Evolutionary conservation across 495 filamentous ascomycete genomes (phyloP), one percentile per base, ranked within the genome.

Genomic region (Talaromyces nanjingensis): DNA sequence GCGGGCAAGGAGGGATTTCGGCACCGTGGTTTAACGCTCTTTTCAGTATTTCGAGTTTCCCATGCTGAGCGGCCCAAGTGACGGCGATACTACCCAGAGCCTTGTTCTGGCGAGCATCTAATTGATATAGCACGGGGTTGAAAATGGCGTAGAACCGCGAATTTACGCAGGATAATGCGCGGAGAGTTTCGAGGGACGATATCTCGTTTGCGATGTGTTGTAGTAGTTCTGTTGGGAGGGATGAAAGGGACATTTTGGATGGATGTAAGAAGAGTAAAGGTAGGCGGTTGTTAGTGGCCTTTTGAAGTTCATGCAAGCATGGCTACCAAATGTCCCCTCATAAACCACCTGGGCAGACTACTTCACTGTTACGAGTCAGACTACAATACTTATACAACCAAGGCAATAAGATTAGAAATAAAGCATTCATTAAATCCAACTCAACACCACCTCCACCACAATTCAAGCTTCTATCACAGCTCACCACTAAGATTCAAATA

Each of bases 361-460:
- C 14, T n/a, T 49, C 18, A 9, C 4, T 18, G n/a, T 18, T 49
- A 49, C 14, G 33, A 45, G 18, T 20, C 45, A 49, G 45, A 20
- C 6, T 49, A 49, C 45, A 49, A 20, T 20, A 20, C 11, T 42
- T 16, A 16, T 14, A 16, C 45, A 20, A 49, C n/a, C 6, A 18
- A 56, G 20, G 9, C 5, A 54, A 25, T 3, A 56, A 56, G 20
- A 29, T 5, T 56, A 56, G 12, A 25, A 54, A 53, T 7, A 55
- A 29, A 56, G 27, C 22, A 56, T 56, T 56, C 53, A 56, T 56
- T 56, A 56, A 56, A 56, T 22, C 24, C 22, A 56, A 56, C 53
- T 56, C 52, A 54, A 27, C 22, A 27, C n/a, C 53, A 29, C 27
- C 52, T 29, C 52, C 27, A 56, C 53, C 53, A 56, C 11, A 56